Base-by-base conservation (phyloP, 352 stramenopile genomes). In the Pythium sp. region DNA sequence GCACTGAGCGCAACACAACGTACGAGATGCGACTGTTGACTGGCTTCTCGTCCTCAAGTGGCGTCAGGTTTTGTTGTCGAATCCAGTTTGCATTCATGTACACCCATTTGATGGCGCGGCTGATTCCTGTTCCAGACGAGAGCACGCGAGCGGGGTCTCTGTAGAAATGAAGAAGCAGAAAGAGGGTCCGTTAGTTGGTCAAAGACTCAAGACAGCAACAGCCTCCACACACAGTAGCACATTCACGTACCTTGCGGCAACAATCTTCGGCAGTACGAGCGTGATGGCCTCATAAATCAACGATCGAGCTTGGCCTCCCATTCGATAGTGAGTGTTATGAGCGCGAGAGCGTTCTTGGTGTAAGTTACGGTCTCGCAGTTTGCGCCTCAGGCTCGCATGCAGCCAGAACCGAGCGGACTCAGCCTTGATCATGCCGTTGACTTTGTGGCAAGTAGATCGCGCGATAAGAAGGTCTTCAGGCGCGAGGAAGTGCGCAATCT, bases 31-130 rank as follows among this genome's bases (percentile, higher is more conserved):
- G 22, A n/a, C 30, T 58, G 18, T 62, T 51, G 22, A 57, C 41
- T 55, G 75, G 56, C 5, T 32, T 65, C 38, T 80, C 72, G 24
- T 61, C 57, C 47, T 76, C 70, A 53, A 94, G 68, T n/a, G 71
- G 69, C 22, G 78, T 70, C 2, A 96, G 70, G 24, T 79, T 78
- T 65, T 92, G 86, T 14, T 73, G 78, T 11, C 88, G 84, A 69
- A 96, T 94, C 88, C 88, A 96, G 30, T 91, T 81, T 3, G 88
- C 86, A 54, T 96, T 96, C 11, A 96, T 54, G 62, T 92, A 94
- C 1, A 94, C 88, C 88, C 88, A 96, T 61, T 94, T 93, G n/a
- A 94, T 70, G 12, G 85, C 84, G 36, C 84, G 87, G 69, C 82
- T 96, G 43, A 90, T 74, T 55, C 79, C 80, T 56, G 79, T 86